A percentile compares a stretch with the other conserved stretches of the same genome.
phyloP scores from a whole-genome alignment of 345 rosid genomes.

The Bruguiera gymnorhiza region DNA sequence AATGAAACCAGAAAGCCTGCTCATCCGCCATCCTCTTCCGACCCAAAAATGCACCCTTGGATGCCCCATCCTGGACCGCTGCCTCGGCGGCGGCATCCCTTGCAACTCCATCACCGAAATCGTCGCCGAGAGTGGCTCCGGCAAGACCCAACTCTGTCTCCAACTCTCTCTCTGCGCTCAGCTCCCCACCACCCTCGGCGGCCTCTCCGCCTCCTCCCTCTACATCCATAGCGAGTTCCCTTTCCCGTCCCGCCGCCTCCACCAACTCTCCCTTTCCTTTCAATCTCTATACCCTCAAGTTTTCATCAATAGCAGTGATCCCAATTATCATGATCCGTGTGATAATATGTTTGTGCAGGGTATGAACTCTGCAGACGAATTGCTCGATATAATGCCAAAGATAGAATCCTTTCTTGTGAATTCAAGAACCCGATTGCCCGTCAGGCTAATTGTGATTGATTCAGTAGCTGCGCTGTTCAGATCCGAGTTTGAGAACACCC shows the following conservation, averaged over 20 bases:
- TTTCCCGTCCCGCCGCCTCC: slow-evolving; percentile 74
- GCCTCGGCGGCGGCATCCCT: slow-evolving; percentile 70
- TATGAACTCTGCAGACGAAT: slow-evolving; percentile 51
- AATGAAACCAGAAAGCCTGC: slow-evolving; percentile 22
- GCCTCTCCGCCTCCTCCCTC: slow-evolving; percentile 69
- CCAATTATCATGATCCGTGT: slow-evolving; percentile 36
- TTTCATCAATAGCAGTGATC: slow-evolving; percentile 7
- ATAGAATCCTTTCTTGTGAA: slow-evolving; percentile 43
- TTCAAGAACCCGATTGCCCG: slow-evolving; percentile 43
- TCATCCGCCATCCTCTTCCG: slow-evolving; percentile 6
- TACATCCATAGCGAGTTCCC: slow-evolving; percentile 76
- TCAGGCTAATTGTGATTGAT: slow-evolving; percentile 74
- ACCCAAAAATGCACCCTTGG: slow-evolving; percentile 58
- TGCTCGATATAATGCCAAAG: slow-evolving; percentile 72
- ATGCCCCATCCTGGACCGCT: slow-evolving; percentile 55
- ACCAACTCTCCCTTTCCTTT: slow-evolving; percentile 48
- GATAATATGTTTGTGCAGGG: slow-evolving; percentile 59
- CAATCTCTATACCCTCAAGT: slow-evolving; percentile 30
- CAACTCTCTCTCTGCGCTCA: slow-evolving; percentile 72
- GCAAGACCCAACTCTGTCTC: slow-evolving; percentile 87
- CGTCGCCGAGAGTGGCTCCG: slow-evolving; percentile 79
- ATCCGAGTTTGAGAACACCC: slow-evolving; percentile 77
- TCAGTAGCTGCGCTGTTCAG: slow-evolving; percentile 85
- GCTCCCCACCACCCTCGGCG: slow-evolving; percentile 70
- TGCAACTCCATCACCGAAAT: slow-evolving; percentile 77